These are phyloP conservation scores for Symbiotaphrina buchneri DNA, from an alignment of 495 filamentous ascomycete species.

Conservation along the genomic window DNA sequence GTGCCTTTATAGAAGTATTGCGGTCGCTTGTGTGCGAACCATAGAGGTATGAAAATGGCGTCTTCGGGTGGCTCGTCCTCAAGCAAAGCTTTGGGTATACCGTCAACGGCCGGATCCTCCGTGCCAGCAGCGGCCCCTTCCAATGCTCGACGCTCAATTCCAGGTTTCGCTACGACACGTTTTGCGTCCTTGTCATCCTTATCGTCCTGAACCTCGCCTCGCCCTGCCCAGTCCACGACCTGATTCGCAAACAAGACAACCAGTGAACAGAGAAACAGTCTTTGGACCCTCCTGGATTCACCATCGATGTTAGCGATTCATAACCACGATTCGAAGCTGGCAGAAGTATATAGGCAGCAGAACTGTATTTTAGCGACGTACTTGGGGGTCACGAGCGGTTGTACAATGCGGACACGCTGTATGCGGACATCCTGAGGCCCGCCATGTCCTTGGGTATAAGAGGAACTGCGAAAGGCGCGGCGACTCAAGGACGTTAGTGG, in stretches of 20 bases:
- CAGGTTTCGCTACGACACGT: no score
- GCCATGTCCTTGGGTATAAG: constrained; percentile 1
- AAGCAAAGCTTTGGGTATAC: constrained; percentile 1
- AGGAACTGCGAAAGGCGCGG: constrained; percentile 3
- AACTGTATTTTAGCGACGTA: constrained; percentile 2
- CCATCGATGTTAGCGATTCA: no score
- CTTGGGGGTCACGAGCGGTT: constrained; percentile 4
- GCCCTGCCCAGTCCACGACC: no score
- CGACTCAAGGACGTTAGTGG: constrained; percentile 6
- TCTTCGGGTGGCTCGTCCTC: constrained; percentile 15
- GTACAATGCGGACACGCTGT: constrained; percentile 5
- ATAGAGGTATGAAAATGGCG: constrained; percentile 39
- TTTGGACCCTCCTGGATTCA: no score
- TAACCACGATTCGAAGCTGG: no score
- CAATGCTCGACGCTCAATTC: no score
- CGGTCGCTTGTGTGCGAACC: constrained; percentile 24
- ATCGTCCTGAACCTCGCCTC: no score
- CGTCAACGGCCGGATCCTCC: constrained; percentile 5
- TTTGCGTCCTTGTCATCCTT: no score
- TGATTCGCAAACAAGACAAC: no score
- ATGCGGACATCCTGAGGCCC: constrained; percentile 3
- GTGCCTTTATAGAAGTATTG: constrained; percentile 29
- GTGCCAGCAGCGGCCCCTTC: no score
- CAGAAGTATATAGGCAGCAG: no score
- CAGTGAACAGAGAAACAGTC: no score